phyloP scores from a whole-genome alignment of 306 rosid species.

The Parietaria judaica region DNA sequence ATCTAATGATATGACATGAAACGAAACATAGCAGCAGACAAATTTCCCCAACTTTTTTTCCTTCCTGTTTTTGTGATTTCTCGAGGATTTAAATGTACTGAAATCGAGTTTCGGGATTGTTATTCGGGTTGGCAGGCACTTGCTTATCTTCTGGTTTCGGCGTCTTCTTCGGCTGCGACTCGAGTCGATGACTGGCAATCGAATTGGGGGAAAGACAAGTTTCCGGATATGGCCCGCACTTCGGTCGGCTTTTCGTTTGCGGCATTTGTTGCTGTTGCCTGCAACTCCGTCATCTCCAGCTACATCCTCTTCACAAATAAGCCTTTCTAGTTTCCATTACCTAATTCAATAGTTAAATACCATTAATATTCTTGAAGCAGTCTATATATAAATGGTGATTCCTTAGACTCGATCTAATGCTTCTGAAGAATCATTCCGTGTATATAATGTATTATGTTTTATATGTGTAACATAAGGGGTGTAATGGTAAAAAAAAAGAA shows the following conservation, averaged over 20 bases:
- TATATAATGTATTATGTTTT: no score
- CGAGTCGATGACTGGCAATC: constrained; percentile 73
- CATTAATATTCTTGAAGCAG: no score
- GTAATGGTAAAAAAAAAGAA: no score
- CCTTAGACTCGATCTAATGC: no score
- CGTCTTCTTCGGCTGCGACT: constrained; percentile 82
- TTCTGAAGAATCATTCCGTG: no score
- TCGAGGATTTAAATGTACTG: not conserved
- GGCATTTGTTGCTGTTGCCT: constrained; percentile 69
- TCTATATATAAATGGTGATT: no score
- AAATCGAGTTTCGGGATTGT: constrained; percentile 7
- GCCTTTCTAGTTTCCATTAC: constrained; percentile 27
- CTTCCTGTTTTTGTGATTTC: not conserved
- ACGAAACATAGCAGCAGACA: not conserved
- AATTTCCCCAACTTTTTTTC: not conserved
- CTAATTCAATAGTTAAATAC: no score
- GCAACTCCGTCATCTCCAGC: constrained; percentile 64
- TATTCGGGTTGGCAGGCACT: constrained; percentile 41
- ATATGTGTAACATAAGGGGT: no score
- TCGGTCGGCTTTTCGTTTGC: constrained; percentile 63
- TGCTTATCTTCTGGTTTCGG: constrained; percentile 75
- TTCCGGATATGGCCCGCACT: constrained; percentile 61
- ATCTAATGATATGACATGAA: not conserved
- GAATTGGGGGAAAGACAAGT: constrained; percentile 80
- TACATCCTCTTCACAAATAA: constrained; percentile 35